phyloP scores from a whole-genome alignment of 129 eudicot genomes.

The Oenanthe sinensis region DNA sequence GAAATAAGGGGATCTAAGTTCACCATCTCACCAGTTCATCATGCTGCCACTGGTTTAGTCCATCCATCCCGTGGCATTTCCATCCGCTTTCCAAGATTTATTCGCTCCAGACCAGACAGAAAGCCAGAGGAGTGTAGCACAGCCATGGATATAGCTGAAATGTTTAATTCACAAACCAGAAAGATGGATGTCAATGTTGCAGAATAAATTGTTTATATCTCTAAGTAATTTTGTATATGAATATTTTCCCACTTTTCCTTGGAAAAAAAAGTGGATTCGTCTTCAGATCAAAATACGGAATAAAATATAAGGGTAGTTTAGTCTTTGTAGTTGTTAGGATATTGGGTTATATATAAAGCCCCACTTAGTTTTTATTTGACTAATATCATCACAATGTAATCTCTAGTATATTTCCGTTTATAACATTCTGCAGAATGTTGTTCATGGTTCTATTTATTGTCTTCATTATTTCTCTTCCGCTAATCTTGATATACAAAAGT shows the following conservation, averaged over 20 bases:
- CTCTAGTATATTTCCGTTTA: too few species aligned
- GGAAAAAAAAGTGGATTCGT: too few species aligned
- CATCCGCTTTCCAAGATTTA: constrained; percentile 74
- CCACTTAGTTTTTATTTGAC: too few species aligned
- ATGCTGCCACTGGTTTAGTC: constrained; percentile 74
- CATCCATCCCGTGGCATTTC: constrained; percentile 90
- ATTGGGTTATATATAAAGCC: too few species aligned
- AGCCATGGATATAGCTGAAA: constrained; percentile 61
- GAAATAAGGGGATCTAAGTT: constrained; percentile 88
- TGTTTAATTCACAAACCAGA: constrained; percentile 78
- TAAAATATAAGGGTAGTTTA: too few species aligned
- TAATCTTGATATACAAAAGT: too few species aligned
- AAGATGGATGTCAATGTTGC: constrained; percentile 61
- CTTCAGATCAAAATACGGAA: background rate
- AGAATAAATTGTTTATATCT: constrained; percentile 17
- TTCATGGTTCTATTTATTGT: too few species aligned
- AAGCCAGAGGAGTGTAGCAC: constrained; percentile 82
- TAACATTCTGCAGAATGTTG: too few species aligned
- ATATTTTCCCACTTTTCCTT: background rate
- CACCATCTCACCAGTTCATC: constrained; percentile 82
- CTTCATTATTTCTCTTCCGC: too few species aligned
- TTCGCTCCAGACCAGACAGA: constrained; percentile 53
- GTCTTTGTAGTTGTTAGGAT: too few species aligned
- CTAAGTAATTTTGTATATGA: background rate
- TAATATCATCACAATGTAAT: too few species aligned